Evolutionary conservation across 164 flowering plant species (phyloP), one percentile per base, ranked within the genome.

Genomic region (Nymphaea thermarum): DNA sequence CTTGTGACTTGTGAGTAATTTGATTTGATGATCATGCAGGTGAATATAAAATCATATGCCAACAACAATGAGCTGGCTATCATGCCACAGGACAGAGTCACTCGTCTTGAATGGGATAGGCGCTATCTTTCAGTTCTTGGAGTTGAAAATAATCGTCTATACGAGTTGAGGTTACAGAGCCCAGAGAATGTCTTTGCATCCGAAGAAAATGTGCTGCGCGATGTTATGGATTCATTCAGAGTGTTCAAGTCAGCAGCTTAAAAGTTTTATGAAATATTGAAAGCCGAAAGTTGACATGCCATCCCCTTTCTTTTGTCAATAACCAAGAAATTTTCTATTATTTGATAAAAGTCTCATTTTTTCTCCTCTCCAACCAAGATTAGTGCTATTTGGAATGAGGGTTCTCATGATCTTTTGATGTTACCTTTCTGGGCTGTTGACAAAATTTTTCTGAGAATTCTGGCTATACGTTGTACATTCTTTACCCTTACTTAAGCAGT

Each of bases 71-170:
- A 93, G 80, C 80, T 93, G 65, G 98, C 98, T 65, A 91, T 91
- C 14, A 91, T 87, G 93, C 97, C 98, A 5, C 74, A 88, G 74
- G 91, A 93, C 43, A 79, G 97, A 65, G 79, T 88, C 6, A 81
- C 71, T 67, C 85, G 90, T 41, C 68, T 88, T 67, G 97, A 93
- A 72, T 93, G 98, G 98, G 81, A 93, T 44, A 68, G 95, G 62
- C 84, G 97, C 15, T 93, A 89, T 71, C 93, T 91, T 66, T 87
- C 98, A 5, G 98, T 93, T 75, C 91, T 93, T 70, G 98, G 98
- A 67, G 97, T 93, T 42, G 98, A 89, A 79, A 93, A 93, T 81
- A 93, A 83, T 70, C 75, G 78, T 61, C 68, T 91, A 45, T 93
- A 87, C 69, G 93, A 85, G 67, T 62, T 93, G 74, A 88, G 98